These are phyloP conservation scores for Suillus spraguei DNA, from an alignment of 768 basidiomycete species.

Conservation along the genomic window DNA sequence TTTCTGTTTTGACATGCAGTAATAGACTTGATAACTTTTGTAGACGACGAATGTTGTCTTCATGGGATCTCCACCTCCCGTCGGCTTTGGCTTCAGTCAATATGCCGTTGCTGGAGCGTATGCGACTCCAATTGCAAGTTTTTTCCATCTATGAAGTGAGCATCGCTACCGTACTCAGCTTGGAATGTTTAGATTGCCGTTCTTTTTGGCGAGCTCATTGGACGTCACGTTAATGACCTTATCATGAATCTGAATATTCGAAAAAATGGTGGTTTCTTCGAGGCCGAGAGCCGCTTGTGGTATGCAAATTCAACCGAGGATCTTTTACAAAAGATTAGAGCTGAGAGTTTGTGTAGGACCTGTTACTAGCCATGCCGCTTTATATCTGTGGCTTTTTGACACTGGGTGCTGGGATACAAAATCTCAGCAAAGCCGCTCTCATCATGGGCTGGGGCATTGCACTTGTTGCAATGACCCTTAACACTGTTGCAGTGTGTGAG, in stretches of 20 bases:
- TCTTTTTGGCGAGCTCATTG: slow-evolving; percentile 52
- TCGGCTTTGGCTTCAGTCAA: slow-evolving; percentile 49
- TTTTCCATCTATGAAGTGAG: not conserved
- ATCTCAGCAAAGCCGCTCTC: slow-evolving; percentile 29
- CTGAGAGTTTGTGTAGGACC: slow-evolving; percentile 24
- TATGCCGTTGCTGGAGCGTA: slow-evolving; percentile 45
- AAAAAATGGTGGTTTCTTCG: slow-evolving; percentile 52
- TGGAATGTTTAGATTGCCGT: slow-evolving; percentile 41
- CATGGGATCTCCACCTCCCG: slow-evolving; percentile 45
- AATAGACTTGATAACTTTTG: not conserved
- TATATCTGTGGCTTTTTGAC: slow-evolving; percentile 45
- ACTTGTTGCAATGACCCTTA: slow-evolving; percentile 36
- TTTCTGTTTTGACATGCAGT: not conserved
- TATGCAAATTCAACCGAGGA: slow-evolving; percentile 19
- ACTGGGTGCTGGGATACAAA: slow-evolving; percentile 41
- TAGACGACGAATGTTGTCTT: slow-evolving; percentile 60
- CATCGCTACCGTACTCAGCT: not conserved
- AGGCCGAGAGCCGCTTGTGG: slow-evolving; percentile 51
- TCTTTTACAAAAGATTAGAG: not conserved
- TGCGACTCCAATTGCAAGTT: slow-evolving; percentile 45
- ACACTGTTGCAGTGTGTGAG: slow-evolving; percentile 43
- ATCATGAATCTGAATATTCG: slow-evolving; percentile 48
- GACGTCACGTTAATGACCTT: slow-evolving; percentile 53
- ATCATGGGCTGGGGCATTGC: slow-evolving; percentile 51
- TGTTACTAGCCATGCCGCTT: slow-evolving; percentile 44